Conservation (phyloP, 2,329 filamentous ascomycete species). For the Podosphaera aphanis region DNA sequence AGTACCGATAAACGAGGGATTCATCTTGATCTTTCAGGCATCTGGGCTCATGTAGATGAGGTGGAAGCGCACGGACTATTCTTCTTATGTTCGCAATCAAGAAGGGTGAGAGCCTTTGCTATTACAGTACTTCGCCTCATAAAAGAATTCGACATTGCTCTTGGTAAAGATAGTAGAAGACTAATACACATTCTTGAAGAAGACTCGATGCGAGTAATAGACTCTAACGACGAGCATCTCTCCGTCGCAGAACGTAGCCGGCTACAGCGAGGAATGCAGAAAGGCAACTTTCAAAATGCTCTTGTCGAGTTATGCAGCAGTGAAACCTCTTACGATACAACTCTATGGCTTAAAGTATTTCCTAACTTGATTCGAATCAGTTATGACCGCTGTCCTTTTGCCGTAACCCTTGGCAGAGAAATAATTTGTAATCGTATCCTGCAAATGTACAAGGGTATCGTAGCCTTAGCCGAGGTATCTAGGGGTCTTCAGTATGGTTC, state of each 20-base stretch:
- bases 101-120: constrained; percentile 68
- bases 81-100: constrained; percentile 88
- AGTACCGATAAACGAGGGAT: constrained; percentile 45
- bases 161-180: constrained; percentile 50
- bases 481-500: constrained; percentile 40
- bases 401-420: constrained; percentile 73
- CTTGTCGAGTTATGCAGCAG: constrained; percentile 87
- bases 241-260: constrained; percentile 83
- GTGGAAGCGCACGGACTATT: constrained; percentile 92
- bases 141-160: constrained; percentile 73
- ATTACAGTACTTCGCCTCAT: constrained; percentile 82
- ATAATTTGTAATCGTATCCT: constrained; percentile 78
- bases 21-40: constrained; percentile 64
- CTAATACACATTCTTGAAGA: constrained; percentile 85
- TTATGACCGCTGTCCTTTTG: constrained; percentile 75
- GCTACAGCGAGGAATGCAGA: constrained; percentile 70
- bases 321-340: constrained; percentile 82
- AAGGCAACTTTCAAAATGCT: constrained; percentile 61
- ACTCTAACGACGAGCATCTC: constrained; percentile 75
- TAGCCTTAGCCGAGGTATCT: constrained; percentile 50
- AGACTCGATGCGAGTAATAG: constrained; percentile 69
- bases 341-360: constrained; percentile 94
- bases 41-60: constrained; percentile 86
- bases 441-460: constrained; percentile 77
- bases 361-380: constrained; percentile 81